Base-by-base conservation (phyloP, 352 stramenopile genomes). In the Albugo laibachii region DNA sequence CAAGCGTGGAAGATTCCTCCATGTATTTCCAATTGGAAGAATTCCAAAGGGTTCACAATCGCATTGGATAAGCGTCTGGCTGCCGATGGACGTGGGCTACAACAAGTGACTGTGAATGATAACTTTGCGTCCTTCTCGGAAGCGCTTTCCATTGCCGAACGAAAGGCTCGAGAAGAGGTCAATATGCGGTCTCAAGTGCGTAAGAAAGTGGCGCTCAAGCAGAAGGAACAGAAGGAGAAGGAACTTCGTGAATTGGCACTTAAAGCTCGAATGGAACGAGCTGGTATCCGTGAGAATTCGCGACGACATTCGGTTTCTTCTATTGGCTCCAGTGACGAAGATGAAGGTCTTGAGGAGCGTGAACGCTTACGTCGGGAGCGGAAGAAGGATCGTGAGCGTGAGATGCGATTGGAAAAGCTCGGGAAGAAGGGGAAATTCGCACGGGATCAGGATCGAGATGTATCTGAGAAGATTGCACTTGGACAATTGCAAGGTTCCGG, bases 1-100 rank as follows among this genome's bases (percentile, higher is more conserved):
- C 78, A 96, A 62, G 84, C 83, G 53, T 99, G 95, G 95, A 99
- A 99, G 72, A 96, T 99, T 53, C 96, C 96, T 15, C 93, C 95
- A 12, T 97, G 93, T 58, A 97, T 99, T 53, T 98, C 92, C 27
- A 99, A 99, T 63, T 99, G 95, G 95, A 99, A 99, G 61, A 99
- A 99, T 73, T 85, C 86, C 0, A 91, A 93, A 42, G 96, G 95
- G 0, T 98, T 98, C 61, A 99, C 95, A 6, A 99, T 99, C 62
- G 93, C 95, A 19, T 65, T 99, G 36, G 95, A 99, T 66, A 99
- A 99, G 73, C 87, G 96, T 24, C 79, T 99, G 14, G 95, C 95
- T 0, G 95, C 94, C 13, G 95, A 99, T 66, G 96, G 96, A 31
- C 81, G 95, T 21, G 92, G 93, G 3, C 70, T 98, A 46, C 78